Conservation (phyloP, 345 rosid species). For the Turritis glabra region DNA sequence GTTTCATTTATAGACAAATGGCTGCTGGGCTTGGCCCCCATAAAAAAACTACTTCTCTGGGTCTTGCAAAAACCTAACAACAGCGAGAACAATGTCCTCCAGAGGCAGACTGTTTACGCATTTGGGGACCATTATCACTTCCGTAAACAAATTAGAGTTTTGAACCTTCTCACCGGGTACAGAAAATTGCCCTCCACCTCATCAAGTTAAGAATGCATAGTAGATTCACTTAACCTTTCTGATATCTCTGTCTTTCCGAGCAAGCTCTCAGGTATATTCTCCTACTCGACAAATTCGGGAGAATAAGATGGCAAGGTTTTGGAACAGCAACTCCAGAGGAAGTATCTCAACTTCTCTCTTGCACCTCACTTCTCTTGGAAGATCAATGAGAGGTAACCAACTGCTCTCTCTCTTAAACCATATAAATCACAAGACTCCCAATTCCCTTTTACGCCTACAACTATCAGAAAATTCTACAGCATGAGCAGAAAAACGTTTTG, state of each 20-base stretch:
- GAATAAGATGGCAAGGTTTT: conserved; percentile 93
- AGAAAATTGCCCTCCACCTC: neutral
- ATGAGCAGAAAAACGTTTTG: neutral
- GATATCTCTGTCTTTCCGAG: too few relatives aligned
- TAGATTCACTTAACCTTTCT: neutral
- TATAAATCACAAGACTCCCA: neutral
- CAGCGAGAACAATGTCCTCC: conserved; percentile 46
- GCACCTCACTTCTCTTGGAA: conserved; percentile 70
- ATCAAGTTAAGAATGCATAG: neutral
- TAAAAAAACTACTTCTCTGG: conserved; percentile 67
- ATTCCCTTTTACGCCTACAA: neutral
- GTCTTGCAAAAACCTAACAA: conserved; percentile 56
- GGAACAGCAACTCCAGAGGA: conserved; percentile 75
- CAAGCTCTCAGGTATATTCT: conserved; percentile 67
- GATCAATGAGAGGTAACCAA: conserved; percentile 49
- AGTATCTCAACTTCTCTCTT: conserved; percentile 70
- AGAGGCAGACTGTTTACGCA: conserved; percentile 69
- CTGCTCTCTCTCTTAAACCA: neutral
- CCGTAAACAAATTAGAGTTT: conserved; percentile 74
- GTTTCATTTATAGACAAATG: conserved; percentile 86
- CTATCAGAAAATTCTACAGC: neutral
- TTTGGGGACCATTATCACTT: conserved; percentile 92
- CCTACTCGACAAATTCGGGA: conserved; percentile 76
- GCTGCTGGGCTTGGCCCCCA: conserved; percentile 61
- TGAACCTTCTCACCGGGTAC: conserved; percentile 97